Percentiles rank a stretch among this genome's conserved stretches.
Conservation (phyloP, 768 basidiomycete genomes). For the Mycena indigotica region DNA sequence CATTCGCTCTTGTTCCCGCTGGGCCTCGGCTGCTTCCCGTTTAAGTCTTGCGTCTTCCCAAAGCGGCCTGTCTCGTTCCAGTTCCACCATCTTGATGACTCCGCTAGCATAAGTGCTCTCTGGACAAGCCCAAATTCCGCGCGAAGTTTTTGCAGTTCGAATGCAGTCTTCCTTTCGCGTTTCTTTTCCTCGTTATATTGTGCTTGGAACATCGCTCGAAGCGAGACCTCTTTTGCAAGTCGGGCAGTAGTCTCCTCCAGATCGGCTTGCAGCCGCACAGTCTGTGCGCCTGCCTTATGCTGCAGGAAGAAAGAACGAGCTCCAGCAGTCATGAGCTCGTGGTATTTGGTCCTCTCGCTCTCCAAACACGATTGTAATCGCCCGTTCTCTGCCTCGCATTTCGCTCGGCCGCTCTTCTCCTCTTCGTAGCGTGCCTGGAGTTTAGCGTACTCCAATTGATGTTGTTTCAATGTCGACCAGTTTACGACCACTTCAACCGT, state of each 20-base stretch:
- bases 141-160: too few species aligned
- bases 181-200: too few species aligned
- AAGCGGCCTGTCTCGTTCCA: constrained; percentile 13
- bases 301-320: neutral
- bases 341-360: neutral
- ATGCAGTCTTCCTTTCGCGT: too few species aligned
- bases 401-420: neutral
- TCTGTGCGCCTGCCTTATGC: neutral
- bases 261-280: neutral
- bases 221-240: too few species aligned
- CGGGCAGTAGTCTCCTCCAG: too few species aligned
- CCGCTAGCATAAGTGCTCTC: constrained; percentile 8
- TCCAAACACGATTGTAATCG: neutral
- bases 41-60: constrained; percentile 11
- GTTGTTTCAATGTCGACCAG: neutral
- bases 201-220: too few species aligned
- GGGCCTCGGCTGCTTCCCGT: constrained; percentile 1
- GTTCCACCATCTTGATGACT: constrained; percentile 20
- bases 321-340: neutral
- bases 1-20: constrained; percentile 1
- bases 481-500: too few species aligned
- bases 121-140: constrained; percentile 1
- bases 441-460: neutral
- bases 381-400: neutral
- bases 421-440: neutral